These are phyloP conservation scores for Emmonsia crescens DNA, from an alignment of 2,329 filamentous ascomycete genomes.

Conservation along the genomic window DNA sequence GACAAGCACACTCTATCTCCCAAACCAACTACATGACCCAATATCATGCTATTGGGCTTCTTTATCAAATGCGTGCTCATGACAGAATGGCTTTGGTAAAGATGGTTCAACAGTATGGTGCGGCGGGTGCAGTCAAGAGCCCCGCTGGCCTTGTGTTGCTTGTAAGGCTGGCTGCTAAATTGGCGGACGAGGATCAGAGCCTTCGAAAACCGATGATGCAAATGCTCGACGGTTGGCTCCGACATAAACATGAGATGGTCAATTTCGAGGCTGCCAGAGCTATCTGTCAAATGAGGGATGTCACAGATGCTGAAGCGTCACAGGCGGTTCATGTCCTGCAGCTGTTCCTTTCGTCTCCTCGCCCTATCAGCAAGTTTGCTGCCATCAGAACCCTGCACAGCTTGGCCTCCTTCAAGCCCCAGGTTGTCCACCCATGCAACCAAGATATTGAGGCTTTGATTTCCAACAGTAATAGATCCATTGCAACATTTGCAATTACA, in stretches of 20 bases:
- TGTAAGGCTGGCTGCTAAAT: slow-evolving; percentile 80
- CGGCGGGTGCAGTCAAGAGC: slow-evolving; percentile 85
- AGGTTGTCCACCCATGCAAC: slow-evolving; percentile 86
- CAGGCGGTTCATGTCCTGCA: slow-evolving; percentile 93
- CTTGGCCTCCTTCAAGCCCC: slow-evolving; percentile 92
- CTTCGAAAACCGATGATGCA: slow-evolving; percentile 94
- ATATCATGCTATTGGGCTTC: slow-evolving; percentile 92
- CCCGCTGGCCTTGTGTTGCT: slow-evolving; percentile 86
- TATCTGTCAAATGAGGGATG: slow-evolving; percentile 87
- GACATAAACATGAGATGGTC: slow-evolving; percentile 99
- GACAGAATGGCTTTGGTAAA: slow-evolving; percentile 98
- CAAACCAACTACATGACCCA: slow-evolving; percentile 97
- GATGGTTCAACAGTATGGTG: slow-evolving; percentile 99
- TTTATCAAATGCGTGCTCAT: slow-evolving; percentile 96
- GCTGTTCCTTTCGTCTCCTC: slow-evolving; percentile 89
- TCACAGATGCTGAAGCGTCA: slow-evolving; percentile 80
- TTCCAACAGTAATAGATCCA: slow-evolving; percentile 91
- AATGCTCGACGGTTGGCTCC: slow-evolving; percentile 88
- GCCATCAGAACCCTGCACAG: slow-evolving; percentile 92
- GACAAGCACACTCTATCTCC: slow-evolving; percentile 56
- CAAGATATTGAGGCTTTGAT: slow-evolving; percentile 95
- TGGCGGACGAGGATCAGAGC: slow-evolving; percentile 84
- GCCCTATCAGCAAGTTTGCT: slow-evolving; percentile 93
- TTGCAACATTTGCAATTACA: slow-evolving; percentile 96
- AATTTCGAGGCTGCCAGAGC: slow-evolving; percentile 99